Conservation (phyloP, 2,329 filamentous ascomycete genomes). For the Aureobasidium melanogenum region DNA sequence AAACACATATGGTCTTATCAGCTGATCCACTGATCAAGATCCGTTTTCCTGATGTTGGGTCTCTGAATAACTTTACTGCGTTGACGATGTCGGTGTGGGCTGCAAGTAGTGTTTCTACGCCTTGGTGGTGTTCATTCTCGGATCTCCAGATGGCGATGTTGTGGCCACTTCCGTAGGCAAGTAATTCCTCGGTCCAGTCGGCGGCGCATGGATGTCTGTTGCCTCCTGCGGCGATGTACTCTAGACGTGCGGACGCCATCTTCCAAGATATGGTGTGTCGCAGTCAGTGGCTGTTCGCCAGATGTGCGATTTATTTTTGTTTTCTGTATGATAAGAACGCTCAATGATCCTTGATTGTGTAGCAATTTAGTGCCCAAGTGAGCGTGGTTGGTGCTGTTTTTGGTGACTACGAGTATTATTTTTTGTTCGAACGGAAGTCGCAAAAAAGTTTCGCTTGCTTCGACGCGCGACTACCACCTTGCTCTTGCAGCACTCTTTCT, state of each 20-base stretch:
- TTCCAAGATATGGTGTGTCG: background rate
- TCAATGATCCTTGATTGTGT: background rate
- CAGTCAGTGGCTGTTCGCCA: background rate
- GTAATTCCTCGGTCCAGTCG: conserved; percentile 68
- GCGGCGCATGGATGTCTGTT: conserved; percentile 85
- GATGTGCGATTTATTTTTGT: background rate
- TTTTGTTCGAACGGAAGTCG: conserved; percentile 2
- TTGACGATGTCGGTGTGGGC: conserved; percentile 77
- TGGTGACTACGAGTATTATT: background rate
- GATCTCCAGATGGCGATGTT: conserved; percentile 87
- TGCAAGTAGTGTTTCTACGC: conserved; percentile 51
- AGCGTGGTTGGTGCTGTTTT: background rate
- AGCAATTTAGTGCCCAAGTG: background rate
- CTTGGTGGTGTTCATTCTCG: conserved; percentile 39
- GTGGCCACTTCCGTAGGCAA: conserved; percentile 83
- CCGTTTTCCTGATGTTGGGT: conserved; percentile 37
- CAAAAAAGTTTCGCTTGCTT: conserved; percentile 12
- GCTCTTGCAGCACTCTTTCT: background rate
- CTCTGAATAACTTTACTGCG: conserved; percentile 67
- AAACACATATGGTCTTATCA: conserved; percentile 66
- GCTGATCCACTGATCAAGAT: conserved; percentile 72
- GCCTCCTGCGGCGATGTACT: conserved; percentile 66
- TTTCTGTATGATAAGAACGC: background rate
- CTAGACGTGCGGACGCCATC: background rate
- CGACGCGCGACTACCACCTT: background rate